Base-by-base conservation (phyloP, 805 yeast species). In the Cyberlindnera misumaiensis region DNA sequence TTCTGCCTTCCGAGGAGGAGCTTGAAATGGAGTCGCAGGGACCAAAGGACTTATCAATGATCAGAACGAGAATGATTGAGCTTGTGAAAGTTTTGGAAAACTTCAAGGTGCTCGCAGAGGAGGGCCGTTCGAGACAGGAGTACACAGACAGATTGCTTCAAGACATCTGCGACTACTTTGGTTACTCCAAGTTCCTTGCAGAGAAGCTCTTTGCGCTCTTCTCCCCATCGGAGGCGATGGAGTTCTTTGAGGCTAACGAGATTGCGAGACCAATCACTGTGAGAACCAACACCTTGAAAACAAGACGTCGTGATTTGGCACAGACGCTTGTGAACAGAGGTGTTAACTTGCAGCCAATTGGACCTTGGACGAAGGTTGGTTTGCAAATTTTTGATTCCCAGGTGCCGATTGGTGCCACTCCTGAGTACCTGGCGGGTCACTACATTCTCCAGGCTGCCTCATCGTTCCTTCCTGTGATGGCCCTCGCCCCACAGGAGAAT, bases 401-500 rank as follows among this genome's bases (percentile, higher is more conserved):
- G 62, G 97, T 93, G n/a, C 98, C 99, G 32, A 85, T 93, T 51
- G 99, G 99, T 63, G 98, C 99, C 32, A 93, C 99, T 8, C 98
- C 99, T 32, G 99, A 93, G 65, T 93, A 93, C 60, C 70, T 93
- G 56, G 95, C 97, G 11, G 99, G 99, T 56, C 96, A 93, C 58
- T 93, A 93, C 65, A 93, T 93, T 46, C 68, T 93, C 53, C 99
- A 93, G 65, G 99, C 99, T 31, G 99, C 99, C 16, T 89, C 97
- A 5, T 89, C 97, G 9, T 93, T 90, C 64, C 67, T 93, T 57
- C 99, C 99, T 8, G 96, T 89, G 15, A 86, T 93, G 90, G 99
- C 99, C 1, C 68, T 93, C 52, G 90, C 80, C 46, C 98, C 99
- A n/a, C 94, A 88, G 60, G 97, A 88, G 63, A 80, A 84, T 58